These are phyloP conservation scores for Phytophthora rubi DNA, from an alignment of 352 stramenopile species.

Conservation along the genomic window DNA sequence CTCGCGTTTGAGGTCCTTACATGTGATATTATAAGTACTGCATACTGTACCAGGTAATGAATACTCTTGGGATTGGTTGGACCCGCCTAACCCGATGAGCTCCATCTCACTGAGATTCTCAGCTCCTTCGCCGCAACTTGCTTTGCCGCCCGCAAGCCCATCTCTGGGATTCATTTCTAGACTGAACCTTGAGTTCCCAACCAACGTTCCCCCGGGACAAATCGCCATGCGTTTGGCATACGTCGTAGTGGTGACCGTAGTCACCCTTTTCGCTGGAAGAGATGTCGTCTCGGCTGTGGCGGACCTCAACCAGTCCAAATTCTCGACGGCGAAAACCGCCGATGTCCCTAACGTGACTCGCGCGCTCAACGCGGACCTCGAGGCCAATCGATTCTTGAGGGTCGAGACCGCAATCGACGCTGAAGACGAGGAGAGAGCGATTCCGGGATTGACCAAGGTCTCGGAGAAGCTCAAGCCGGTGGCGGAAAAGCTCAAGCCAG, in stretches of 20 bases:
- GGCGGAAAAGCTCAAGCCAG: conserved; percentile 7
- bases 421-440: conserved; percentile 9
- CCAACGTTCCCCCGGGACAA: background rate
- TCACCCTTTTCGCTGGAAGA: conserved; percentile 8
- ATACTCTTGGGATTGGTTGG: too few species aligned
- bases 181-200: background rate
- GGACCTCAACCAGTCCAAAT: background rate
- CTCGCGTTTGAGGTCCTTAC: too few species aligned
- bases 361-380: background rate
- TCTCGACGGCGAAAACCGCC: background rate
- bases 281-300: background rate
- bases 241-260: conserved; percentile 14
- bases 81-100: too few species aligned
- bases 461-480: conserved; percentile 18
- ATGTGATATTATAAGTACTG: too few species aligned
- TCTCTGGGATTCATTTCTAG: conserved; percentile 12
- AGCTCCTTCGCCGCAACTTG: too few species aligned
- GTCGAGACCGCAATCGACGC: conserved; percentile 7
- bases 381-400: conserved; percentile 4
- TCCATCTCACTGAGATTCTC: too few species aligned
- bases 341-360: background rate
- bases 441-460: conserved; percentile 13
- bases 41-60: too few species aligned
- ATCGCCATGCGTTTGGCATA: conserved; percentile 15
- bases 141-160: background rate